Base-by-base conservation (phyloP, 225 moss, liverwort and hornwort genomes). In the Rhytidiadelphus loreus region DNA sequence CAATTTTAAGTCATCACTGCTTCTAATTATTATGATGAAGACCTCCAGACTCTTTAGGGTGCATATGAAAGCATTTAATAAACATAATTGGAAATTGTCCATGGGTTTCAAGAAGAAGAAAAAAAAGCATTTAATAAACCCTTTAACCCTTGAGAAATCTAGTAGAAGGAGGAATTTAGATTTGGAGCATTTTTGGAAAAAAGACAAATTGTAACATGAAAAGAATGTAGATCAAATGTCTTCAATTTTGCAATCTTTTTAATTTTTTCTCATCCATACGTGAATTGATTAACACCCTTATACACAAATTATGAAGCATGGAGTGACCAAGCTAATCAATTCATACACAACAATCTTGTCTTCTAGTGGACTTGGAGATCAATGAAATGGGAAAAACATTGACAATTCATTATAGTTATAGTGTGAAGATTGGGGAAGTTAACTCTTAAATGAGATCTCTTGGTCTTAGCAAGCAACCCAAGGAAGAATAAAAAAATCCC, bases 391-490 rank as follows among this genome's bases (percentile, higher is more conserved):
- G 0, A 13, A 50, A 48, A 20, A 32, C 12, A 50, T 50, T 33
- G 30, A 33, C 2, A 75, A 50, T 32, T 18, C 3, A 32, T 33
- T 20, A 7, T 21, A 19, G 8, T 33, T 20, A 7, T 21, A 19
- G 8, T 75, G 2, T 33, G 21, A 33, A 33, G 32, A 50, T 46
- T 75, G 4, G 13, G 1, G 50, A 74, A 11, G 32, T 50, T 8
- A 26, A 26, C 2, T 26, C 2, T 48, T 20, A 19, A 74, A 16
- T 8, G 10, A 44, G 3, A 72, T 72, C 1, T 16, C 6, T 44
- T 29, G 6, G 3, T 6, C 20, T 46, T 29, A 3, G 0, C 7
- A 0, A 4, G 2, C 3, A 44, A 2, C 1, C 29, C 3, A 72
- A 44, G 18, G 46, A 11, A 73, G 11, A 73, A n/a, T n/a, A n/a